A percentile compares a stretch with the other conserved stretches of the same genome.
phyloP scores from a whole-genome alignment of 495 filamentous ascomycete species.

The Penicillium chermesinum region DNA sequence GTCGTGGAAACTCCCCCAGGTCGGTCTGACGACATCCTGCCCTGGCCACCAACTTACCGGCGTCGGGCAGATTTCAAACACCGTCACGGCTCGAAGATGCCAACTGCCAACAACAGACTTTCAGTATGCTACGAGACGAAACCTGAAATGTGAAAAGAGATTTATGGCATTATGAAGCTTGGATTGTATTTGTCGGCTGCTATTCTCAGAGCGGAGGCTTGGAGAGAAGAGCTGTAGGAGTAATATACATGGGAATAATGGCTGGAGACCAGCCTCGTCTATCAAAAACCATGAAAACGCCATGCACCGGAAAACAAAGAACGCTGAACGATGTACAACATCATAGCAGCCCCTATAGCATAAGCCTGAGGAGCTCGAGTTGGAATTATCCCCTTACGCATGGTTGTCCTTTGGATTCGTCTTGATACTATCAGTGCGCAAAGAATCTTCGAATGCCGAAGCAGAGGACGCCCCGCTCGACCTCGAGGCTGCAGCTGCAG shows the following conservation, averaged over 20 bases:
- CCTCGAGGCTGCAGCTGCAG: constrained; percentile 13
- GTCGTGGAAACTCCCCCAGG: no score
- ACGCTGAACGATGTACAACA: background rate
- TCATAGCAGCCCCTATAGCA: background rate
- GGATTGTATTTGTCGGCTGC: background rate
- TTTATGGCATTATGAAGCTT: no score
- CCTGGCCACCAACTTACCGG: no score
- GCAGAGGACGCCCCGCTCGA: constrained; percentile 2
- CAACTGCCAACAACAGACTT: no score
- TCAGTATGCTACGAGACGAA: no score
- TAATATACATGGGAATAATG: constrained; percentile 5
- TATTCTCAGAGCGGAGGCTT: constrained; percentile 14
- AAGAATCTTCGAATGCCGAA: constrained; percentile 4
- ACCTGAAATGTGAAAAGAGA: no score
- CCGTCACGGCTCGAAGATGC: no score
- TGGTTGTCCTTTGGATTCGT: background rate
- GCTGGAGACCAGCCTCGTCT: background rate
- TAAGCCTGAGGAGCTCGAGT: background rate
- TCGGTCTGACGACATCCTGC: no score
- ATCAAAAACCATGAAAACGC: background rate
- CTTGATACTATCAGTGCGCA: constrained; percentile 7
- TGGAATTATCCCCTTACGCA: background rate
- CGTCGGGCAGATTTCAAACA: no score
- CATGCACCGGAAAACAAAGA: background rate
- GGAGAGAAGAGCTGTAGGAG: constrained; percentile 12